A percentile compares a stretch with the other conserved stretches of the same genome.
phyloP scores from a whole-genome alignment of 306 rosid genomes.

The Rubus idaeus region DNA sequence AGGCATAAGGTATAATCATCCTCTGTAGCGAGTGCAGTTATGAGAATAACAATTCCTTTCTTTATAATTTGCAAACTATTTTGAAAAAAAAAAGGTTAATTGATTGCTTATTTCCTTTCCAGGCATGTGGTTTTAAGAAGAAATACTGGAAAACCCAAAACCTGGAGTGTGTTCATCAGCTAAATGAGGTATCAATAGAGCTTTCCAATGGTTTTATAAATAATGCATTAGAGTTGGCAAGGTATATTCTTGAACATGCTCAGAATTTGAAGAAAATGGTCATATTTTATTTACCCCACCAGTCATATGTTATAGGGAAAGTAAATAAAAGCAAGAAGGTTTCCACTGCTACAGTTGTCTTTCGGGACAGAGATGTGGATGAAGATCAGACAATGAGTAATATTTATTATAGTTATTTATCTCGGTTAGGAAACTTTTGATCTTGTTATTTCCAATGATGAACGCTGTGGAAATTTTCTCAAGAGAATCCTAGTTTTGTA shows the following conservation, averaged over 20 bases:
- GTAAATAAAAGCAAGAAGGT: neutral
- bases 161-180: neutral
- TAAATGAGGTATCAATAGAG: neutral
- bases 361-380: too few relatives aligned
- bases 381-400: too few relatives aligned
- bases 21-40: neutral
- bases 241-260: neutral
- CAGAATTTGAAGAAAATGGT: neutral
- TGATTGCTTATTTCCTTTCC: too few relatives aligned
- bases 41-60: neutral
- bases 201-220: neutral
- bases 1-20: too few relatives aligned
- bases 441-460: too few relatives aligned
- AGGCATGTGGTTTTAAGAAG: neutral
- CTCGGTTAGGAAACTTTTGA: too few relatives aligned
- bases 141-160: conserved; percentile 1
- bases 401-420: too few relatives aligned
- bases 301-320: neutral
- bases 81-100: too few relatives aligned
- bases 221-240: neutral
- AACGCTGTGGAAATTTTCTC: too few relatives aligned
- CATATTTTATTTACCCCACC: neutral
- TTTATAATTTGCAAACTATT: neutral
- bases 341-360: neutral
- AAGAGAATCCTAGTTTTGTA: too few relatives aligned